Evolutionary conservation across 306 rosid species (phyloP), one percentile per base, ranked within the genome.

Genomic region (Biancaea sappan): DNA sequence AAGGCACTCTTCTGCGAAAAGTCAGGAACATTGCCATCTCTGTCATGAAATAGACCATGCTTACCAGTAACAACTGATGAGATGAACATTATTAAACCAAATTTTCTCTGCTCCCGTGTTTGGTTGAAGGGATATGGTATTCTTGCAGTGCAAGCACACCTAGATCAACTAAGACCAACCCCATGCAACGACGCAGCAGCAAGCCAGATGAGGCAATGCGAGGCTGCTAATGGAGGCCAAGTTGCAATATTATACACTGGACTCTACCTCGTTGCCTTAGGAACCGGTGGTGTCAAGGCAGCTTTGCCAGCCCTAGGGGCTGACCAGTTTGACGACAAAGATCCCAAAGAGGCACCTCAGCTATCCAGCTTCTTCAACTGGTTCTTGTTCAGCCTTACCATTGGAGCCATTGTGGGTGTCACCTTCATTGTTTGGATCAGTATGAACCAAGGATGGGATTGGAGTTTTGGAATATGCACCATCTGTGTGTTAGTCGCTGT

Each of bases 311-410:
- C 95, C 15, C 79, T 90, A 50, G 98, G 98, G 14, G 96, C 96
- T 22, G 93, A 93, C 43, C 98, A 93, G 48, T 90, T 90, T 73
- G 88, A 88, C 41, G 91, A 72, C 3, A 83, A 78, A 31, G 86
- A 88, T 75, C 98, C 96, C 6, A 81, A 84, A 9, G 92, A 84
- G 54, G 89, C 89, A 8, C 28, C 83, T 16, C 81, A 84, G 54
- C 3, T 90, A 1, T 93, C 98, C 7, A 93, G 98, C 79, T 93
- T 87, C 71, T 93, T 93, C 83, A 90, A 90, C 75, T 93, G 95
- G 95, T 84, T 93, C 81, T 59, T 93, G 80, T 73, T 92, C 52
- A 93, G 96, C 72, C 86, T 90, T 41, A 89, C 89, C 31, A 50
- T 62, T 19, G 98, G 98, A 66, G 79, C 90, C 25, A 84, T 87